Base-by-base conservation (phyloP, 106 monocot species). In the Allium cepa region DNA sequence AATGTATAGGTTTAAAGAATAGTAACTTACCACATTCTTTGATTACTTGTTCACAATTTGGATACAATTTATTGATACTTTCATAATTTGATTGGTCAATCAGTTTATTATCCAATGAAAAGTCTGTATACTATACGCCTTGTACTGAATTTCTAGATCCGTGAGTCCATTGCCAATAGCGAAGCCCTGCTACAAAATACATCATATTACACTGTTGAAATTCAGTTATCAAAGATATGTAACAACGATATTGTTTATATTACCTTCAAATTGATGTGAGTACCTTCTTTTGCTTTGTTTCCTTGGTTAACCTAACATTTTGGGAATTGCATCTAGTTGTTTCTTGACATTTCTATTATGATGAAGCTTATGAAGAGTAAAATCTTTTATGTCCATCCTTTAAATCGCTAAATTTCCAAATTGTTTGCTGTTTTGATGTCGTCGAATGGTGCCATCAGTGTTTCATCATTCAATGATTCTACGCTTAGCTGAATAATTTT, bases 131-230 rank as follows among this genome's bases (percentile, higher is more conserved):
- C n/a, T 77, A 61, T 97, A 97, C 51, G 97, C 92, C 69, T 85
- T 79, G 72, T 97, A 92, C 72, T 97, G 92, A 26, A 97, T 89
- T 71, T 75, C 88, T 80, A 92, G 97, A 82, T 97, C 80, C 48
- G 96, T 96, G 50, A 96, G 84, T 16, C 97, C 92, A 76, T 97
- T 97, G 15, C 97, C 92, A 70, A 97, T 97, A 14, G 92, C 97
- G 79, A 97, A 87, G 46, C 97, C 97, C 92, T 97, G 72, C 45
- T 79, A n/a, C 55, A 72, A 12, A 63, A 58, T 59, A 0, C 48
- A 1, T 16, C 22, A 13, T 16, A 8, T 57, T 9, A 9, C 4
- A 11, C 18, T 0, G 17, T 8, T 12, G 0, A 26, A 13, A n/a
- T 27, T 26, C 1, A 49, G 72, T 8, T 11, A 22, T 17, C 48